phyloP scores from a whole-genome alignment of 208 protist genomes.

The Acanthamoeba triangularis region DNA sequence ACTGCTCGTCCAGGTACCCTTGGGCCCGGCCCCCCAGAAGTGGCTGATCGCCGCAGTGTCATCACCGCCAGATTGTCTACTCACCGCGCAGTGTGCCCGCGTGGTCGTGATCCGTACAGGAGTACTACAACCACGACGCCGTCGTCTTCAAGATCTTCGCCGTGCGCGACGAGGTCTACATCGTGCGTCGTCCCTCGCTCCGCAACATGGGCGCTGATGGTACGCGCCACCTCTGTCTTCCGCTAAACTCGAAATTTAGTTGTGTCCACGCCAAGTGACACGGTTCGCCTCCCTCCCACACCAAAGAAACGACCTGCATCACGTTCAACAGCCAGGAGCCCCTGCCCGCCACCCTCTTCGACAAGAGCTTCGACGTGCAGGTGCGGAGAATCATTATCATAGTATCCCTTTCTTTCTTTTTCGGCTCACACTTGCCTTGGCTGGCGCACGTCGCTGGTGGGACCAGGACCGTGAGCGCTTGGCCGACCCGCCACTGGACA shows the following conservation, averaged over 20 bases:
- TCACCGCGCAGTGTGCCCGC: neutral
- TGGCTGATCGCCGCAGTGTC: too few species aligned
- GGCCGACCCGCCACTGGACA: slow-evolving; percentile 70
- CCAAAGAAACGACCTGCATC: slow-evolving; percentile 62
- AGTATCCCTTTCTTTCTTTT: too few species aligned
- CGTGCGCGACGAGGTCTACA: slow-evolving; percentile 77
- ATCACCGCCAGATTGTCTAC: neutral
- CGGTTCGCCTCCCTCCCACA: neutral
- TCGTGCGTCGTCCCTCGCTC: slow-evolving; percentile 82
- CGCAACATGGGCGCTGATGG: slow-evolving; percentile 68
- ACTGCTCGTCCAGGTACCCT: slow-evolving; percentile 30
- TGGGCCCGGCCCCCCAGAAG: too few species aligned
- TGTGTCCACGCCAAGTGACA: neutral
- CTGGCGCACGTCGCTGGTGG: neutral
- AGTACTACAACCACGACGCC: slow-evolving; percentile 83
- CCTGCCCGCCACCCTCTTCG: slow-evolving; percentile 73
- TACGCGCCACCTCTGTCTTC: neutral
- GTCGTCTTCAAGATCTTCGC: slow-evolving; percentile 84
- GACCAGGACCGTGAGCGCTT: neutral
- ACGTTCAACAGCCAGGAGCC: slow-evolving; percentile 83
- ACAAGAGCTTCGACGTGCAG: slow-evolving; percentile 57
- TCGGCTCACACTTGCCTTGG: too few species aligned
- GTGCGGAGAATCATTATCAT: too few species aligned
- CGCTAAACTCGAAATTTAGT: too few species aligned
- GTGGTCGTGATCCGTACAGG: slow-evolving; percentile 37